These are phyloP conservation scores for Hymenoscyphus fructigenus DNA, from an alignment of 2,329 filamentous ascomycete genomes.

Conservation along the genomic window DNA sequence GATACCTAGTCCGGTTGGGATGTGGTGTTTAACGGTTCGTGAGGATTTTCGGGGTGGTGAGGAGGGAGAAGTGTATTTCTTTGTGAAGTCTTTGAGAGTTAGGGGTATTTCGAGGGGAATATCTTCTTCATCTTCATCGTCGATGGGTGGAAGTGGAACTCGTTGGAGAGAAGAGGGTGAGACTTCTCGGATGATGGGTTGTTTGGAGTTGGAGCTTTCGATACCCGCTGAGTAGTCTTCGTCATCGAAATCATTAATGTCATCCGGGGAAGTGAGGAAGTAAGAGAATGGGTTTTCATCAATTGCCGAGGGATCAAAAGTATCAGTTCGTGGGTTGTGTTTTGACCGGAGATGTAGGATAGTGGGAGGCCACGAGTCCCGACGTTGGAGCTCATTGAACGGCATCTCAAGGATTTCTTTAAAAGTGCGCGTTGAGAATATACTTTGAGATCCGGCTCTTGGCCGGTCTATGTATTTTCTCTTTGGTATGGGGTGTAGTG, in stretches of 20 bases:
- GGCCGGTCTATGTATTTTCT: constrained; percentile 33
- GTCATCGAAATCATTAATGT: constrained; percentile 29
- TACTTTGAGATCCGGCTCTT: constrained; percentile 30
- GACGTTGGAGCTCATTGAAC: constrained; percentile 32
- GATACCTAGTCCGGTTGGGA: constrained; percentile 31
- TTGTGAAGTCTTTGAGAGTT: constrained; percentile 32
- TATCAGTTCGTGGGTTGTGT: constrained; percentile 18
- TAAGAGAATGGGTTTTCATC: constrained; percentile 38
- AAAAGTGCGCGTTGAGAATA: constrained; percentile 1
- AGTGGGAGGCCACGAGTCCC: constrained; percentile 38
- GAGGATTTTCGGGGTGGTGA: constrained; percentile 18
- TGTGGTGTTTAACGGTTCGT: constrained; percentile 18
- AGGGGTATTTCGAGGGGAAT: constrained; percentile 28
- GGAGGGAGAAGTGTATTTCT: constrained; percentile 16
- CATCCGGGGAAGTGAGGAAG: constrained; percentile 36
- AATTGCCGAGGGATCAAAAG: constrained; percentile 26
- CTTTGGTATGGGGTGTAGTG: constrained; percentile 2
- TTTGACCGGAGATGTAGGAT: constrained; percentile 30
- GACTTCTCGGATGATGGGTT: constrained; percentile 31
- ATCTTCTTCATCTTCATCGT: constrained; percentile 24
- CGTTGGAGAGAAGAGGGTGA: constrained; percentile 34
- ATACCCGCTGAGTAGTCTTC: constrained; percentile 37
- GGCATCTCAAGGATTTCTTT: constrained; percentile 27
- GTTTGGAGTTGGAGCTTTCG: constrained; percentile 27
- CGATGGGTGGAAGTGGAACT: constrained; percentile 13